Evolutionary conservation across 768 basidiomycete genomes (phyloP), one percentile per base, ranked within the genome.

Genomic region (Auricularia sp.): DNA sequence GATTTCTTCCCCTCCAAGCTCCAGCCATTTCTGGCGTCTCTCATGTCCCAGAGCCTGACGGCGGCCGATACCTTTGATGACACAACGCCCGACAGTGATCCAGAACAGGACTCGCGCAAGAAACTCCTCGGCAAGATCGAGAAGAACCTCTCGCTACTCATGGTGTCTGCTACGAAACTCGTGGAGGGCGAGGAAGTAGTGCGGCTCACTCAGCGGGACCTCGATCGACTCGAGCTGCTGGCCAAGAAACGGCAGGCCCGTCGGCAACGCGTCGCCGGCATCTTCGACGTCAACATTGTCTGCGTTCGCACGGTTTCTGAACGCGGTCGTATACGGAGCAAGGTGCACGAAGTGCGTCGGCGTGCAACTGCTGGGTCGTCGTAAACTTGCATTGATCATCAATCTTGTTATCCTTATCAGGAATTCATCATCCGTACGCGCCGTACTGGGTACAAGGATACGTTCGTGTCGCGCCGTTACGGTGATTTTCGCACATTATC

Each of bases 401-500:
- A 51, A 42, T 16, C 43, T 61, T 18, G 36, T 23, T 12, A 51
- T 16, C 47, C 4, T 18, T 21, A 12, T 29, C 70, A 98, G 90
- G 97, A 98, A 81, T 99, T 99, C 73, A 87, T 99, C 69, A 85
- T 99, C 36, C 85, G 93, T 36, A 98, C 95, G 0, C 82, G 87
- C 16, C 81, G 93, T 51, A 83, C 85, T 5, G 80, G 84, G 14
- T 81, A 81, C 67, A 81, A 79, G 2, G 94, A 97, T 67, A 81
- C 93, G 1, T 93, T 85, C 74, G 97, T 98, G 3, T 90, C 93
- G 1, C 82, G 97, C 64, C 82, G 97, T 67, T 94, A 98, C 72
- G 96, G 96, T 6, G 97, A 99, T 73, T 99, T 99, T 74, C 88
- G 80, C 72, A 90, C 93, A 2, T 81, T 99, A 18, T 86, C 87